These are phyloP conservation scores for Tetrapisispora pingtungensis DNA, from an alignment of 805 yeast species.

Conservation along the genomic window DNA sequence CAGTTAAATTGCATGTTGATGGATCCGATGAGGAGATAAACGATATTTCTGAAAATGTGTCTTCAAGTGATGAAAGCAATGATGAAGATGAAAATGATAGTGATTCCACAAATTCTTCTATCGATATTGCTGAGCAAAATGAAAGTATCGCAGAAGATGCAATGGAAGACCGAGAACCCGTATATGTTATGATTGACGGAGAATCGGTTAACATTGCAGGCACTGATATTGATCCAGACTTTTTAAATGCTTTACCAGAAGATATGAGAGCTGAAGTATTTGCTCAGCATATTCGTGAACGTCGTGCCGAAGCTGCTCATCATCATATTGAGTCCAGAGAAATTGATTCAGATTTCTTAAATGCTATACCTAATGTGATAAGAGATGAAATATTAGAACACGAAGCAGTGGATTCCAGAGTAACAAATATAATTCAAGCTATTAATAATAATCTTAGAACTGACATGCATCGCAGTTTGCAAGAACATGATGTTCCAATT, in stretches of 20 bases:
- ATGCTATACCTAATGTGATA: constrained; percentile 62
- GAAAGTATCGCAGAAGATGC: not conserved
- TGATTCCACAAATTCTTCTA: constrained; percentile 2
- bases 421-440: constrained; percentile 1
- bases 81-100: not conserved
- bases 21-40: not conserved
- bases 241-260: constrained; percentile 80
- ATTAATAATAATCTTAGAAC: constrained; percentile 1
- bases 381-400: constrained; percentile 54
- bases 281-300: constrained; percentile 70
- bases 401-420: constrained; percentile 38
- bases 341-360: constrained; percentile 69
- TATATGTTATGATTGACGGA: constrained; percentile 66
- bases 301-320: constrained; percentile 47
- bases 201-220: constrained; percentile 76
- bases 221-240: constrained; percentile 86
- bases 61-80: not conserved
- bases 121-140: constrained; percentile 8
- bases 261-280: constrained; percentile 89
- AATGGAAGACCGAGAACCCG: constrained; percentile 34
- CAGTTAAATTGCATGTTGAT: constrained; percentile 1
- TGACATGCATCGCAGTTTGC: not conserved
- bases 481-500: constrained; percentile 2
- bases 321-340: constrained; percentile 45
- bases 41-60: too few species aligned